Conservation (phyloP, 208 protist species). For the Trypanosoma caninum region DNA sequence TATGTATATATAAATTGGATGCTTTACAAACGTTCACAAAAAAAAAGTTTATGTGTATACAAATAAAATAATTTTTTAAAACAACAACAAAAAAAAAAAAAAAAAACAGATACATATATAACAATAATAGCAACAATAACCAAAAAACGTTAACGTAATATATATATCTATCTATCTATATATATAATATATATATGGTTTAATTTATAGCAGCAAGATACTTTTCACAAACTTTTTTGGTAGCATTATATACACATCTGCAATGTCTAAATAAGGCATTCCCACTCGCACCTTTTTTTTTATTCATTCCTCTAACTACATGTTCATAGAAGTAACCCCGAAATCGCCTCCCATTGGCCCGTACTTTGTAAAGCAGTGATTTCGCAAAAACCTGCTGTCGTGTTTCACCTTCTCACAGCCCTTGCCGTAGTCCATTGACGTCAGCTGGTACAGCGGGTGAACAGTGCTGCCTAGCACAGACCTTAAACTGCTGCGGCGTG, state of each 20-base stretch:
- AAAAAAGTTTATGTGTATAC: background rate
- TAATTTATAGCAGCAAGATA: too few relatives aligned
- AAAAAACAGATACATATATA: conserved; percentile 11
- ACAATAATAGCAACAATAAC: background rate
- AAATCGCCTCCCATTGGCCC: conserved; percentile 25
- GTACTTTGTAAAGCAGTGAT: conserved; percentile 76
- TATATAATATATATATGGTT: too few relatives aligned
- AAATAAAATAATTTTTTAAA: background rate
- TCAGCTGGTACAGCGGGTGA: conserved; percentile 77
- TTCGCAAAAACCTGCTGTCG: conserved; percentile 37
- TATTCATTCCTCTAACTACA: conserved; percentile 37
- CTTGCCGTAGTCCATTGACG: conserved; percentile 72
- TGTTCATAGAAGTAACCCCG: conserved; percentile 86
- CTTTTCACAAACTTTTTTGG: too few relatives aligned
- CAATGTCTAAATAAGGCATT: too few relatives aligned
- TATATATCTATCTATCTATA: too few relatives aligned
- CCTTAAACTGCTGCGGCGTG: background rate
- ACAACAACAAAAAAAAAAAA: conserved; percentile 6
- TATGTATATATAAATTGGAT: background rate
- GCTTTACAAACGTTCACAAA: background rate
- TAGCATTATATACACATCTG: too few relatives aligned
- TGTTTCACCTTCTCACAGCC: conserved; percentile 26
- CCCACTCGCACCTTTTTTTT: conserved; percentile 9
- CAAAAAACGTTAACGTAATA: too few relatives aligned
- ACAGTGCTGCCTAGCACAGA: conserved; percentile 34